Conservation (phyloP, 805 yeast genomes). For the Teunomyces gatunensis region DNA sequence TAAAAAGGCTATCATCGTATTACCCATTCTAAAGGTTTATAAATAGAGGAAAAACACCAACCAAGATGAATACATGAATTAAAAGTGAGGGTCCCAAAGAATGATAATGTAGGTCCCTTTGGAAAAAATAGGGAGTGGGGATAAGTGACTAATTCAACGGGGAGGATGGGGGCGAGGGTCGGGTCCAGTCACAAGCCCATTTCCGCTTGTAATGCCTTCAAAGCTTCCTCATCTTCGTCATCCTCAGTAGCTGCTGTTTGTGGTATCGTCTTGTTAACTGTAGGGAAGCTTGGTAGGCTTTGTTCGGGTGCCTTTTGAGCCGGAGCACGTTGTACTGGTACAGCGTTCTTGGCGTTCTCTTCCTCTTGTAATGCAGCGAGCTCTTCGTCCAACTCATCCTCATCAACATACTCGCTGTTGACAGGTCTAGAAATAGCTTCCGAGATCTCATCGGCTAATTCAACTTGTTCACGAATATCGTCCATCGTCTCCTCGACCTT, state of each 20-base stretch:
- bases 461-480: conserved; percentile 95
- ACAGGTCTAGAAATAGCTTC: conserved; percentile 95
- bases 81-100: not conserved
- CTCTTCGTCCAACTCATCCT: conserved; percentile 94
- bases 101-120: not conserved
- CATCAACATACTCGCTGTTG: conserved; percentile 77
- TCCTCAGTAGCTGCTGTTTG: conserved; percentile 47
- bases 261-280: conserved; percentile 40
- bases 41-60: conserved; percentile 2
- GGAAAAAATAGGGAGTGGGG: not conserved
- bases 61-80: conserved; percentile 1
- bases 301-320: conserved; percentile 11
- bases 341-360: conserved; percentile 51
- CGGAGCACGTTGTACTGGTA: conserved; percentile 10
- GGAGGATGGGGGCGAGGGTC: no score
- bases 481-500: conserved; percentile 98
- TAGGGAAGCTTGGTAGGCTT: conserved; percentile 44
- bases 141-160: not conserved
- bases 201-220: conserved; percentile 78
- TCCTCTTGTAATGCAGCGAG: conserved; percentile 85
- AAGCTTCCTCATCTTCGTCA: conserved; percentile 82
- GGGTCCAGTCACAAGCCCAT: conserved; percentile 60
- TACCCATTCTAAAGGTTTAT: conserved; percentile 4
- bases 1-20: not conserved
- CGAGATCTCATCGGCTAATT: conserved; percentile 89